Conservation (phyloP, 306 rosid genomes). For the Carpinus viminea region DNA sequence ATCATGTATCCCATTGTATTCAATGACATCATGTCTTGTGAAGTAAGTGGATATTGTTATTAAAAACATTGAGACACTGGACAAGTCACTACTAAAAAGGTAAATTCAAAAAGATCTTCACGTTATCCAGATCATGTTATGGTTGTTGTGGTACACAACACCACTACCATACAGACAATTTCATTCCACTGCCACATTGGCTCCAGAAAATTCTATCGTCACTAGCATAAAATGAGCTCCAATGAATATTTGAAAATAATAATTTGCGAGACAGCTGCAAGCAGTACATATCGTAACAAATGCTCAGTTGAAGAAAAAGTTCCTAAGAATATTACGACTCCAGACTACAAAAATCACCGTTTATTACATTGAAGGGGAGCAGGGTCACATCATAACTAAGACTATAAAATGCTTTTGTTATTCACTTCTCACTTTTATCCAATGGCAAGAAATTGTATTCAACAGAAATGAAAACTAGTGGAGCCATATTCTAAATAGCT, state of each 20-base stretch:
- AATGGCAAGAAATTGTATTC: neutral
- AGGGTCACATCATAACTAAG: neutral
- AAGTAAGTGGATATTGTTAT: neutral
- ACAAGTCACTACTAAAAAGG: neutral
- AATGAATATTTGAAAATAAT: neutral
- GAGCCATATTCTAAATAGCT: neutral
- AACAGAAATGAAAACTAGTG: neutral
- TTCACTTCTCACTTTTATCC: neutral
- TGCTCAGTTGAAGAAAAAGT: neutral
- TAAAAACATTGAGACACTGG: neutral
- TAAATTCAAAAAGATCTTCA: neutral
- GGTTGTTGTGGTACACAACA: neutral
- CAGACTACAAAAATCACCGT: neutral
- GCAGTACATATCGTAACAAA: neutral
- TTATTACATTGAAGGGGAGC: neutral
- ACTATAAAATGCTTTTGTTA: neutral
- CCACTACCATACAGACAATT: neutral
- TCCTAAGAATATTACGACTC: neutral
- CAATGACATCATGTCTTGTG: neutral
- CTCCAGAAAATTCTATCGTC: neutral
- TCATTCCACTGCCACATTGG: neutral
- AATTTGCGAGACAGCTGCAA: neutral
- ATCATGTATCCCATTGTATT: neutral
- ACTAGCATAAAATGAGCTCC: neutral
- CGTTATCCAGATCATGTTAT: neutral